A percentile compares a stretch with the other conserved stretches of the same genome.
Conservation (phyloP, 768 basidiomycete genomes). For the Heimioporus sp. region DNA sequence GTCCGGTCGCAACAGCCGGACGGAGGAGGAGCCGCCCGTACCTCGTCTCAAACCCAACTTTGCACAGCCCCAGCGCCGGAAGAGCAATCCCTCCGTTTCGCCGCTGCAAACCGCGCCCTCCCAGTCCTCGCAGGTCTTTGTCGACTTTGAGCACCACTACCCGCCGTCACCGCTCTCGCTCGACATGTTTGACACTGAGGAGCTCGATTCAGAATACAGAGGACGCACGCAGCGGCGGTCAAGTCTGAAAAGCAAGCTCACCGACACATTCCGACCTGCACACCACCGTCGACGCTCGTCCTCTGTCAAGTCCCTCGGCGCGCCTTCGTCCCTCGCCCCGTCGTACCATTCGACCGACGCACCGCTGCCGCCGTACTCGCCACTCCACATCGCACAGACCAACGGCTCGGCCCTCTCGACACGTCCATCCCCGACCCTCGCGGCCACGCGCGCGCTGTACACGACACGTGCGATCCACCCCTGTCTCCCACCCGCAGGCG, state of each 20-base stretch:
- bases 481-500: conserved; percentile 60
- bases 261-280: conserved; percentile 30
- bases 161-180: conserved; percentile 30
- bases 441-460: conserved; percentile 52
- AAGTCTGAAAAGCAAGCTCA: conserved; percentile 33
- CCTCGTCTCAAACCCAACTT: conserved; percentile 31
- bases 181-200: conserved; percentile 21
- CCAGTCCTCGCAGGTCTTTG: conserved; percentile 26
- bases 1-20: conserved; percentile 26
- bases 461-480: conserved; percentile 66
- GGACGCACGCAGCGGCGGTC: conserved; percentile 28
- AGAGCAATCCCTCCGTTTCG: conserved; percentile 48
- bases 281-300: conserved; percentile 34
- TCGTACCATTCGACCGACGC: conserved; percentile 21
- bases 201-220: conserved; percentile 24
- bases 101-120: conserved; percentile 19
- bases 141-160: conserved; percentile 21
- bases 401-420: conserved; percentile 12
- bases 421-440: conserved; percentile 24
- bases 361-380: conserved; percentile 23
- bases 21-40: conserved; percentile 28
- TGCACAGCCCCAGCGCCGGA: conserved; percentile 37
- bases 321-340: conserved; percentile 26
- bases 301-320: conserved; percentile 32
- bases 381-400: conserved; percentile 14